phyloP scores from a whole-genome alignment of 2,329 filamentous ascomycete species.

The Colletotrichum neosansevieriae region DNA sequence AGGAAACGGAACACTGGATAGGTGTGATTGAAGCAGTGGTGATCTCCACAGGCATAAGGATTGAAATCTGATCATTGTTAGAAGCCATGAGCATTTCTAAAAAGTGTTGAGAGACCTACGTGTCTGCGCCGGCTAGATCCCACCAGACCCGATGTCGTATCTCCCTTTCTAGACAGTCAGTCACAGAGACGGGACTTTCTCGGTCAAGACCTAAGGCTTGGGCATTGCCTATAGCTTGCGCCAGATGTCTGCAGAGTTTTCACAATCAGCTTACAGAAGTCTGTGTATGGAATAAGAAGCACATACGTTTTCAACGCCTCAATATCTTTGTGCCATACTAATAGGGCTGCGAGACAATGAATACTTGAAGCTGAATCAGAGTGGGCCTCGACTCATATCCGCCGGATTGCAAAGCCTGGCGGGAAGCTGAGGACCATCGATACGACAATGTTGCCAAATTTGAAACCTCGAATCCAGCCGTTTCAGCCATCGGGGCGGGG shows the following conservation, averaged over 20 bases:
- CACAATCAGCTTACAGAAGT: background rate
- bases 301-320: conserved; percentile 49
- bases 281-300: background rate
- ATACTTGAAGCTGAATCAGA: conserved; percentile 42
- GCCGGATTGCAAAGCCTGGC: conserved; percentile 46
- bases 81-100: background rate
- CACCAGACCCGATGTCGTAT: background rate
- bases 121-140: background rate
- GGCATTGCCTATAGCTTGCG: background rate
- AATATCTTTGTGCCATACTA: conserved; percentile 48
- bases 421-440: conserved; percentile 46
- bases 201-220: background rate
- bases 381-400: conserved; percentile 46
- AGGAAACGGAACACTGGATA: background rate
- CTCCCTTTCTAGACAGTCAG: background rate
- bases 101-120: background rate
- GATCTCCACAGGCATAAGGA: background rate
- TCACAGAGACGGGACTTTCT: background rate
- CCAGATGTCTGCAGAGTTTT: background rate
- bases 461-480: conserved; percentile 42
- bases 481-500: conserved; percentile 40
- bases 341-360: conserved; percentile 45
- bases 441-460: conserved; percentile 42
- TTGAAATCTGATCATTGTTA: background rate
- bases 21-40: background rate